These are phyloP conservation scores for Mycena rosella DNA, from an alignment of 768 basidiomycete species.

Conservation along the genomic window DNA sequence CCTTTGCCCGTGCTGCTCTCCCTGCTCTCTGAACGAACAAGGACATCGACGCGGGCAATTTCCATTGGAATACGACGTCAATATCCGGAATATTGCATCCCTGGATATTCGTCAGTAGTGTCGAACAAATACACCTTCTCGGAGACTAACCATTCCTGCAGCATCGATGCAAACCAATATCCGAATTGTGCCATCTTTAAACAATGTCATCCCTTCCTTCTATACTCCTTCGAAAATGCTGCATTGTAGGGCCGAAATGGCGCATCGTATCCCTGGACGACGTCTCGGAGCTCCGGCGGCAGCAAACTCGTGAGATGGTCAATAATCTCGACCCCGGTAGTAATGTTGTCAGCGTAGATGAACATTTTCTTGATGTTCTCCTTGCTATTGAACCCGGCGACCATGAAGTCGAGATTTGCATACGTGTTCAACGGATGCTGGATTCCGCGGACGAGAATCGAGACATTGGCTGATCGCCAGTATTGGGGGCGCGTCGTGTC, in stretches of 20 bases:
- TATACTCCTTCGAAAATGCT: slow-evolving; percentile 36
- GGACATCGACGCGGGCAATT: slow-evolving; percentile 4
- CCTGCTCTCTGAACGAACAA: neutral
- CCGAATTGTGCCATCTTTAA: slow-evolving; percentile 41
- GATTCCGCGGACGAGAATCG: slow-evolving; percentile 49
- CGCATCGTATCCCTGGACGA: no score
- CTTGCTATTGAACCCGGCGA: slow-evolving; percentile 14
- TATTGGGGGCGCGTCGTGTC: no score
- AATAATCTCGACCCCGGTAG: slow-evolving; percentile 38
- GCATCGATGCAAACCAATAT: slow-evolving; percentile 53
- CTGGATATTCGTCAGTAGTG: neutral
- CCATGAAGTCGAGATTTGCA: slow-evolving; percentile 50
- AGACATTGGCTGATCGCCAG: no score
- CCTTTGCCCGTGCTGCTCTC: neutral
- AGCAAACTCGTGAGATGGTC: slow-evolving; percentile 37
- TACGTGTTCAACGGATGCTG: slow-evolving; percentile 48
- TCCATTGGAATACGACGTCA: slow-evolving; percentile 5
- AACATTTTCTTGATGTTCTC: slow-evolving; percentile 3
- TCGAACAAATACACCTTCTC: neutral
- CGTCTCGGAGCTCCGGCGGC: no score
- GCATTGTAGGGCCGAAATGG: slow-evolving; percentile 47
- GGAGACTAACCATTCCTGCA: slow-evolving; percentile 47
- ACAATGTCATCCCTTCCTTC: slow-evolving; percentile 39
- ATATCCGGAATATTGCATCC: slow-evolving; percentile 13
- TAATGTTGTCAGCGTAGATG: slow-evolving; percentile 5